Evolutionary conservation across 345 rosid genomes (phyloP), one percentile per base, ranked within the genome.

Genomic region (Moringa oleifera): DNA sequence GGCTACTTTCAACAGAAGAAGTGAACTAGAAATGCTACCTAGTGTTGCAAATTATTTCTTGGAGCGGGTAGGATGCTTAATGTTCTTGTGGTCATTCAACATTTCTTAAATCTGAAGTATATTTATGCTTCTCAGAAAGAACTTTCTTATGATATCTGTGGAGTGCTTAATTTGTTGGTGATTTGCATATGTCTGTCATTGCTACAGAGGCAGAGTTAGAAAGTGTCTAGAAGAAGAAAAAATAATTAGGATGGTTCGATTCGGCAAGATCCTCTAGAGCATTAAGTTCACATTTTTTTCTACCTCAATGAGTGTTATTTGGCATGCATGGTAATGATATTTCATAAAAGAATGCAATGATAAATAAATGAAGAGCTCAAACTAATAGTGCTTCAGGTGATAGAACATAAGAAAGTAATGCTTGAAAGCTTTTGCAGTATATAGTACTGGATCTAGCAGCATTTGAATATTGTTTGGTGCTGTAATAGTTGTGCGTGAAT

Each of bases 11-110:
- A 84, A 77, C 59, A 79, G 99, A 46, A 82, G 77, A 82, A 77
- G 68, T 55, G 97, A 95, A 70, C 58, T 95, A 66, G 91, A 81
- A 70, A 77, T 77, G 81, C 91, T 95, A 59, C 93, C 97, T 23
- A 82, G 84, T 70, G 86, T 95, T 55, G 89, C 95, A 37, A 80
- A 73, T 80, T 95, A 91, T 77, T 95, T 83, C 81, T 70, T 91
- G 71, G 96, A 91, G 74, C 81, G 79, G 83, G 99, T 95, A 85
- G 73, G 75, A 55, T 63, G 20, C 67, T 67, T 78, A 67, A 52
- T 55, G 53, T 64, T 55, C 20, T 18, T 56, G 21, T 73, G 49
- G 61, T 41, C 13, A 11, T 15, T 41, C 47, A 15, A 9, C 47
- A 7, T 41, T 41, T 41, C 2, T 41, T 41, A 41, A 41, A 7